Base-by-base conservation (phyloP, 2,329 filamentous ascomycete species). In the Clarireedia hainanense region DNA sequence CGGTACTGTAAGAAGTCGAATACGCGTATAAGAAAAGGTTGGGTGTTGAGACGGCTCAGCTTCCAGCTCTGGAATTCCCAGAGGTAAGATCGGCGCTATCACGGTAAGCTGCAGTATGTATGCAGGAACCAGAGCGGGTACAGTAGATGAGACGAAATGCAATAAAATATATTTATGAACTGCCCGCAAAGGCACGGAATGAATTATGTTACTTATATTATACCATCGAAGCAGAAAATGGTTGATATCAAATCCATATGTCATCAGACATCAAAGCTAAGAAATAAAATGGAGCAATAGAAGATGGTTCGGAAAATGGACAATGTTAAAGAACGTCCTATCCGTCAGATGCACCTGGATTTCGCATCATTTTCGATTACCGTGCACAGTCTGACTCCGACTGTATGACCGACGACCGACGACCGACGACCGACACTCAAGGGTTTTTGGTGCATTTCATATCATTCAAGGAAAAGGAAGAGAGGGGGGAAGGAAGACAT, bases 101-200 rank as follows among this genome's bases (percentile, higher is more conserved):
- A 43, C 9, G 7, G 23, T 43, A 43, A 34, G 26, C 23, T 24
- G 24, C 40, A 30, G 6, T 36, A 27, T 6, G 23, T 30, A 52
- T 52, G 52, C 36, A 55, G 52, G 52, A 42, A 43, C 52, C 20
- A 34, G 10, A 36, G 23, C n/a, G 6, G n/a, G 23, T 40, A 40
- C 37, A 40, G 17, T 43, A 43, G n/a, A 43, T 17, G 39, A 7
- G 20, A 17, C 17, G 39, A 42, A 42, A 42, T 42, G 39, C 14
- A 42, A 14, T 42, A 15, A 42, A 42, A 17, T 20, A 14, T 42
- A 42, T 42, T 17, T 14, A 40, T 10, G 7, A 17, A 42, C 39
- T 42, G 3, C 17, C 4, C 39, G 10, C 15, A 42, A 6, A 34
- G 30, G 30, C 30, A 34, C 14, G 4, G 30, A 34, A 9, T 34